phyloP scores from a whole-genome alignment of 176 grass and related monocot genomes.

The Tillandsia fasciculata region DNA sequence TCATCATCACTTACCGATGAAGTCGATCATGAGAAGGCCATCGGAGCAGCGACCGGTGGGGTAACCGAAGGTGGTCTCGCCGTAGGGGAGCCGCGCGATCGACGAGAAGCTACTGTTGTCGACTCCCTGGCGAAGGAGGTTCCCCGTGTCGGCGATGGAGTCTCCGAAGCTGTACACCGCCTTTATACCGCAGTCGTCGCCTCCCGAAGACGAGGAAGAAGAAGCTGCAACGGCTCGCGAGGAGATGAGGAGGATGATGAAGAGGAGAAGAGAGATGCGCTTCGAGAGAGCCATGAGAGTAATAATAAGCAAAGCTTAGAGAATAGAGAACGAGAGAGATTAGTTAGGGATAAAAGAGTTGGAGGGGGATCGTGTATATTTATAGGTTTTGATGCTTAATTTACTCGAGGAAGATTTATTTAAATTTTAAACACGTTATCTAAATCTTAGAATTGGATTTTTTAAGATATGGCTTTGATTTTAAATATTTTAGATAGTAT shows the following conservation, averaged over 20 bases:
- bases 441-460: no score
- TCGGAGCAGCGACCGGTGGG: conserved; percentile 12
- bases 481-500: no score
- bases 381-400: no score
- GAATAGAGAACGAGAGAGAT: no score
- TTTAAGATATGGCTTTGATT: no score
- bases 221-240: neutral
- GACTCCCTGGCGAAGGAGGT: neutral
- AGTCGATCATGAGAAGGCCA: conserved; percentile 11
- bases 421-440: no score
- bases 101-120: neutral
- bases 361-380: no score
- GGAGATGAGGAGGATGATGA: neutral
- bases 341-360: no score
- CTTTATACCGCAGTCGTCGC: neutral
- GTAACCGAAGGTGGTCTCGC: conserved; percentile 1
- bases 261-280: neutral
- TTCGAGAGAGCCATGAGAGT: neutral
- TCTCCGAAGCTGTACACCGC: conserved; percentile 10
- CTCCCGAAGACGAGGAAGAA: neutral
- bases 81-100: neutral
- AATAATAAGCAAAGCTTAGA: no score
- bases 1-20: neutral
- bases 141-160: conserved; percentile 12
- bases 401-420: no score